phyloP scores from a whole-genome alignment of 495 filamentous ascomycete genomes.

The Baudoinia panamericana region DNA sequence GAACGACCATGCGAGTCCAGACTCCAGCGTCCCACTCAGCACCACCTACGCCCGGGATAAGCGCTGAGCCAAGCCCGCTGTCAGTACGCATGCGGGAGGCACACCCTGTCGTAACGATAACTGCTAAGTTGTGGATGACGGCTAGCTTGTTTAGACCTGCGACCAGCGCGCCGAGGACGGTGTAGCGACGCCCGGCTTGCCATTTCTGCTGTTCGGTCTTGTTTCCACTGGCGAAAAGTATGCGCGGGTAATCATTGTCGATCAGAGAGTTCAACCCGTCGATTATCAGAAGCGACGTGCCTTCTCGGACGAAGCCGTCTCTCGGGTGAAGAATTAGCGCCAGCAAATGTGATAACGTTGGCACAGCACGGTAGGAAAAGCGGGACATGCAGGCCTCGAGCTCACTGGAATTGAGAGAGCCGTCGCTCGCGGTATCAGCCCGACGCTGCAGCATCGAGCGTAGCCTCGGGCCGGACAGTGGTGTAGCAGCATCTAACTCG shows the following conservation, averaged over 20 bases:
- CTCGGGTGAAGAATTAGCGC: slow-evolving; percentile 55
- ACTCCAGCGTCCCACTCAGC: slow-evolving; percentile 58
- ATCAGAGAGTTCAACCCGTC: slow-evolving; percentile 65
- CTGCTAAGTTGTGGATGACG: slow-evolving; percentile 48
- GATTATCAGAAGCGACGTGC: slow-evolving; percentile 56
- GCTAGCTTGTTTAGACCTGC: slow-evolving; percentile 53
- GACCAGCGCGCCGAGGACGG: slow-evolving; percentile 45
- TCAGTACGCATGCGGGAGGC: slow-evolving; percentile 52
- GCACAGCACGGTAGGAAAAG: slow-evolving; percentile 30
- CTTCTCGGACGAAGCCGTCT: slow-evolving; percentile 41
- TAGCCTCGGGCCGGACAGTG: not conserved
- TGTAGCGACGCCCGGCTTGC: slow-evolving; percentile 48
- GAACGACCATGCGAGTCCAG: slow-evolving; percentile 53
- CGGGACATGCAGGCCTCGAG: not conserved
- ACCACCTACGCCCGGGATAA: slow-evolving; percentile 57
- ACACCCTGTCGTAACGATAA: slow-evolving; percentile 58
- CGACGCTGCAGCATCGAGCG: not conserved
- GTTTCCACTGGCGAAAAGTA: slow-evolving; percentile 21
- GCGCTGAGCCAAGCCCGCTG: slow-evolving; percentile 31
- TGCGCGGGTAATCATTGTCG: slow-evolving; percentile 47
- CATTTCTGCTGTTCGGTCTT: slow-evolving; percentile 39
- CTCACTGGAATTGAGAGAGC: not conserved
- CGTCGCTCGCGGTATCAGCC: not conserved
- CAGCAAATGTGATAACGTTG: slow-evolving; percentile 62
- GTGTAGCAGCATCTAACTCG: slow-evolving; percentile 1